Percentiles rank a stretch among this genome's conserved stretches.
phyloP scores from a whole-genome alignment of 257 asterid species.

The Anisodus tanguticus region DNA sequence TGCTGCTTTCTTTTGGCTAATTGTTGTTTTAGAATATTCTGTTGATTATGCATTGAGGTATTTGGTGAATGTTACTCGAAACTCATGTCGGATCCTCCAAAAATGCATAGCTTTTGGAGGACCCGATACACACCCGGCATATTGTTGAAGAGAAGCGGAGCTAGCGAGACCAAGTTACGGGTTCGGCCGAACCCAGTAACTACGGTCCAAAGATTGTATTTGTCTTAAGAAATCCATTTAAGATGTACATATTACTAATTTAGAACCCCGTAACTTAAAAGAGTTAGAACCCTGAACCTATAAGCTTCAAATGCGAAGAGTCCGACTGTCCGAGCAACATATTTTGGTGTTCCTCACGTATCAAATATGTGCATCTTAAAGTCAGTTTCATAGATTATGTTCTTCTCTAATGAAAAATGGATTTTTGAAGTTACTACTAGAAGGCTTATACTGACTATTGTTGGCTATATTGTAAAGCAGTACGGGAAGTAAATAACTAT shows the following conservation, averaged over 20 bases:
- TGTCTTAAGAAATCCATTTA: neutral
- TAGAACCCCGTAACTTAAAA: neutral
- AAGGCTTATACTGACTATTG: neutral
- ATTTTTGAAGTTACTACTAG: neutral
- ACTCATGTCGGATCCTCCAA: neutral
- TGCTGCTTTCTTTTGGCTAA: neutral
- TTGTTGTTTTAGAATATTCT: neutral
- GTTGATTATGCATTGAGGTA: neutral
- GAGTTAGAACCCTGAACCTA: too few species aligned
- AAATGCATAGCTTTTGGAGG: neutral
- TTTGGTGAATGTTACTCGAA: neutral
- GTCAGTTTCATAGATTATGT: neutral
- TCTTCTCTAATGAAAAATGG: slow-evolving; percentile 17
- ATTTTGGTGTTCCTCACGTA: neutral
- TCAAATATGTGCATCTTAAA: neutral
- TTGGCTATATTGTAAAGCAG: too few species aligned
- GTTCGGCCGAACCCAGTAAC: neutral
- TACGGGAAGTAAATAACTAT: too few species aligned
- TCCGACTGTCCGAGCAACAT: neutral
- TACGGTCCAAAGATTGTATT: neutral
- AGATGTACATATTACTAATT: neutral
- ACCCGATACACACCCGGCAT: too few species aligned
- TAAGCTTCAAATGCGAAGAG: neutral
- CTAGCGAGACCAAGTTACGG: neutral
- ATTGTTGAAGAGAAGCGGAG: neutral